Percentiles rank a stretch among this genome's conserved stretches.
These are phyloP conservation scores for Andrographis paniculata DNA, from an alignment of 305 asterid species.

Conservation along the genomic window DNA sequence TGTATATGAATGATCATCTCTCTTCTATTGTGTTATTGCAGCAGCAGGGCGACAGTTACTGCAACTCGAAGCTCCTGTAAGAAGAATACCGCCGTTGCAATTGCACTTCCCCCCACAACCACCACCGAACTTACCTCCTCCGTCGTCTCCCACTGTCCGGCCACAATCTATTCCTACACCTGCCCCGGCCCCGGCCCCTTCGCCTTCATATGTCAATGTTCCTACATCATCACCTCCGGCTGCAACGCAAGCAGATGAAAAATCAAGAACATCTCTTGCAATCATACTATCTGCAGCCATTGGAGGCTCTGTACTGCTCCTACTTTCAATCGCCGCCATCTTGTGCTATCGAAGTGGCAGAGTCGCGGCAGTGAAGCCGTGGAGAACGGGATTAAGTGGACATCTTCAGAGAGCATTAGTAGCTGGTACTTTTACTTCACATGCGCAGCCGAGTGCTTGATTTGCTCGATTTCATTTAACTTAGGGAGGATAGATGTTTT, in stretches of 20 bases:
- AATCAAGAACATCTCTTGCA: slow-evolving; percentile 6
- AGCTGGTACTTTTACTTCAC: slow-evolving; percentile 43
- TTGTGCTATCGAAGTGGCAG: slow-evolving; percentile 37
- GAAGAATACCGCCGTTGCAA: slow-evolving; percentile 2
- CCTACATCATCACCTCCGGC: slow-evolving; percentile 8
- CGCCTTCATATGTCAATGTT: slow-evolving; percentile 23
- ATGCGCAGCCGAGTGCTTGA: not conserved
- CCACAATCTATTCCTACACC: slow-evolving; percentile 17
- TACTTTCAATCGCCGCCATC: slow-evolving; percentile 24
- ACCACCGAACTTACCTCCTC: slow-evolving; percentile 1
- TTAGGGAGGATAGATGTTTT: not conserved
- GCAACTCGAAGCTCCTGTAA: slow-evolving; percentile 16
- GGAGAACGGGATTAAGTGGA: slow-evolving; percentile 94
- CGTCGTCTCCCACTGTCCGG: not conserved
- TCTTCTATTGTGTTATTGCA: too few species aligned
- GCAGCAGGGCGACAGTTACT: slow-evolving; percentile 20
- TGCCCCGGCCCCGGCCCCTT: slow-evolving; percentile 23
- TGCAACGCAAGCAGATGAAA: not conserved
- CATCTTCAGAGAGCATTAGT: slow-evolving; percentile 88
- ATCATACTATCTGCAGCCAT: slow-evolving; percentile 34
- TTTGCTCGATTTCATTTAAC: not conserved
- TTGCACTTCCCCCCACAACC: slow-evolving; percentile 19
- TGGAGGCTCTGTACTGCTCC: slow-evolving; percentile 48
- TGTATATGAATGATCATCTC: too few species aligned
- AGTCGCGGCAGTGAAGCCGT: slow-evolving; percentile 74